Evolutionary conservation across 805 yeast genomes (phyloP).

Genomic region (Groenewaldozyma tartarivorans): DNA sequence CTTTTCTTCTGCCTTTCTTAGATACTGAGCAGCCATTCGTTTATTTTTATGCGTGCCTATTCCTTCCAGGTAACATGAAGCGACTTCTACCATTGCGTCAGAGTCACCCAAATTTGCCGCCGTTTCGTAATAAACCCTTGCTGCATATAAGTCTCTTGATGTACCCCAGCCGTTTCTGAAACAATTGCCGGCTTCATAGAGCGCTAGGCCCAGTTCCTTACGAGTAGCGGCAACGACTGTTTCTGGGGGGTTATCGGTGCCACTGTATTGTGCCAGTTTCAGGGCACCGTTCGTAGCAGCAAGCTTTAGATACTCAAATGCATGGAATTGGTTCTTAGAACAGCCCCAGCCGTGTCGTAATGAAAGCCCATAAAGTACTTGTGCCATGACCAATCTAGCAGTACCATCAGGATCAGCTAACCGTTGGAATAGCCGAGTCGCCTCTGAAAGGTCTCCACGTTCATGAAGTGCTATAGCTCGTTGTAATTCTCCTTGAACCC

Average conservation of each 20-base stretch:
- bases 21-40: conserved; percentile 25
- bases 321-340: conserved; percentile 13
- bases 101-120: conserved; percentile 26
- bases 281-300: conserved; percentile 20
- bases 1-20: conserved; percentile 22
- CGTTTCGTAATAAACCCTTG: conserved; percentile 22
- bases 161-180: conserved; percentile 27
- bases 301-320: conserved; percentile 17
- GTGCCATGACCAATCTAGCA: conserved; percentile 22
- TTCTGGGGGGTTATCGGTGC: conserved; percentile 10
- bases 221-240: conserved; percentile 7
- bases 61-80: conserved; percentile 22
- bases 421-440: conserved; percentile 14
- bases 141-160: conserved; percentile 19
- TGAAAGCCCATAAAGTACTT: conserved; percentile 23
- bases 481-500: conserved; percentile 16
- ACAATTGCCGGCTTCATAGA: conserved; percentile 26
- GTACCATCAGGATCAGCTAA: conserved; percentile 22
- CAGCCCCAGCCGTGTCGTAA: conserved; percentile 28
- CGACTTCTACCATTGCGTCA: conserved; percentile 25
- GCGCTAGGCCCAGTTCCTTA: conserved; percentile 20
- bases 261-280: conserved; percentile 9
- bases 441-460: conserved; percentile 15
- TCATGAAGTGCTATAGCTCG: conserved; percentile 23
- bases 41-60: conserved; percentile 24